Evolutionary conservation across 177 flowering plant genomes (phyloP).

Genomic region (Telopea speciosissima): DNA sequence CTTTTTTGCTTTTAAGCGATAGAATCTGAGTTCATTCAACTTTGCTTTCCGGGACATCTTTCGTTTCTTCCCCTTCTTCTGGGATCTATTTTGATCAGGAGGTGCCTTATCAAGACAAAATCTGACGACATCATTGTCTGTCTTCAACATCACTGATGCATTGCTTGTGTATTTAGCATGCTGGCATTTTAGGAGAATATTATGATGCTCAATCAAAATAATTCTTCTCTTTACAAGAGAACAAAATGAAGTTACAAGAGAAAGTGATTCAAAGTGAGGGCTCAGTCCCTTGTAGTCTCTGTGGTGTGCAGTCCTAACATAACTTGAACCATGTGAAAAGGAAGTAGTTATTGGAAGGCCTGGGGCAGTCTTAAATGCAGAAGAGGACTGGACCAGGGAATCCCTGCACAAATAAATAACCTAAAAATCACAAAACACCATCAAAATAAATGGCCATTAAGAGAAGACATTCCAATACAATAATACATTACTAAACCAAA

Average conservation of each 20-base stretch:
- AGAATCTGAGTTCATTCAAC: constrained; percentile 70
- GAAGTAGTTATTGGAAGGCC: constrained; percentile 10
- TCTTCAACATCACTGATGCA: constrained; percentile 45
- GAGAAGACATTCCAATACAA: no score
- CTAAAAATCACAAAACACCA: neutral
- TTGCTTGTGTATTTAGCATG: constrained; percentile 34
- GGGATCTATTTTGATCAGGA: constrained; percentile 13
- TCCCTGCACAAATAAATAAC: constrained; percentile 26
- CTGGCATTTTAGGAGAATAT: constrained; percentile 14
- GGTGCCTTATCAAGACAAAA: constrained; percentile 45
- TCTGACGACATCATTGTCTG: constrained; percentile 52
- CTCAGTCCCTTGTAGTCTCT: constrained; percentile 13
- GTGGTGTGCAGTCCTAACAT: constrained; percentile 3
- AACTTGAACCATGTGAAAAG: constrained; percentile 4
- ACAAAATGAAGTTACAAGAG: constrained; percentile 6
- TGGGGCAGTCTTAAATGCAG: constrained; percentile 15
- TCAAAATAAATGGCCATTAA: neutral
- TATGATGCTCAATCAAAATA: constrained; percentile 8
- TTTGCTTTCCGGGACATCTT: constrained; percentile 64
- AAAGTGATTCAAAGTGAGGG: constrained; percentile 10
- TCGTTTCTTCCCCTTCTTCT: constrained; percentile 28
- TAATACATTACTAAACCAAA: no score
- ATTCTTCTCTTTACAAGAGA: constrained; percentile 9
- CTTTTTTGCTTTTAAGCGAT: constrained; percentile 75
- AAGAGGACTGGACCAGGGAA: constrained; percentile 7